Percentiles rank a stretch among this genome's conserved stretches.
These are phyloP conservation scores for Vitis hybrid DNA, from an alignment of 177 flowering plant species.

Conservation along the genomic window DNA sequence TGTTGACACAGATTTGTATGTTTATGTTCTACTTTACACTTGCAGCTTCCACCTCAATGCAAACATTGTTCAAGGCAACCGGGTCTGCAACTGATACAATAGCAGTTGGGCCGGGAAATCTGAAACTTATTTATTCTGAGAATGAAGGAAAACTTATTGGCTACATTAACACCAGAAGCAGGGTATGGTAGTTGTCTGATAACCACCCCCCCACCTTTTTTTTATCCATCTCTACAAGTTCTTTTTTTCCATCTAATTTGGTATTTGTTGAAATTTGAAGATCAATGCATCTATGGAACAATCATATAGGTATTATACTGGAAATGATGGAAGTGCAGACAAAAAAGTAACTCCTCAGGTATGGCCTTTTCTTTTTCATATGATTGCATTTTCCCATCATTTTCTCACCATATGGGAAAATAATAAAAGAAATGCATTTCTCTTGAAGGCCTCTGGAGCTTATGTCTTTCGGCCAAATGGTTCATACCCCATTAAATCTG, in stretches of 20 bases:
- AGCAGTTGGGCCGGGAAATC: constrained; percentile 78
- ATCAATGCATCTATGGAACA: constrained; percentile 52
- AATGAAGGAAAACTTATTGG: constrained; percentile 48
- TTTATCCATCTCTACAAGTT: too few relatives aligned
- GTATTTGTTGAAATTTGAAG: constrained; percentile 20
- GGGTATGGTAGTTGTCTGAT: constrained; percentile 30
- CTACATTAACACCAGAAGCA: constrained; percentile 58
- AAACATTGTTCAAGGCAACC: constrained; percentile 9
- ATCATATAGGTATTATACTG: constrained; percentile 57
- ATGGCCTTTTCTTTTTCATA: background rate
- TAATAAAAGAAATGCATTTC: background rate
- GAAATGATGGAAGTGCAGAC: constrained; percentile 45
- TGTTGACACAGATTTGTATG: background rate
- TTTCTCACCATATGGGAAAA: background rate
- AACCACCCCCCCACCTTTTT: background rate
- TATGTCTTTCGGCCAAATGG: constrained; percentile 94
- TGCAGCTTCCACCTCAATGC: constrained; percentile 40
- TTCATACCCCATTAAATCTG: constrained; percentile 51
- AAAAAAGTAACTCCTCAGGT: constrained; percentile 54
- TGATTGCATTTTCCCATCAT: background rate
- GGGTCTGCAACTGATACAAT: constrained; percentile 16
- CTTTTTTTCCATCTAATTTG: too few relatives aligned
- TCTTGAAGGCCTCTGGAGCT: constrained; percentile 81
- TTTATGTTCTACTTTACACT: background rate
- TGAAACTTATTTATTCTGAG: constrained; percentile 58